Evolutionary conservation across 192 early-diverging fungal genomes (phyloP).

Genomic region (Rhizophagus sp.): DNA sequence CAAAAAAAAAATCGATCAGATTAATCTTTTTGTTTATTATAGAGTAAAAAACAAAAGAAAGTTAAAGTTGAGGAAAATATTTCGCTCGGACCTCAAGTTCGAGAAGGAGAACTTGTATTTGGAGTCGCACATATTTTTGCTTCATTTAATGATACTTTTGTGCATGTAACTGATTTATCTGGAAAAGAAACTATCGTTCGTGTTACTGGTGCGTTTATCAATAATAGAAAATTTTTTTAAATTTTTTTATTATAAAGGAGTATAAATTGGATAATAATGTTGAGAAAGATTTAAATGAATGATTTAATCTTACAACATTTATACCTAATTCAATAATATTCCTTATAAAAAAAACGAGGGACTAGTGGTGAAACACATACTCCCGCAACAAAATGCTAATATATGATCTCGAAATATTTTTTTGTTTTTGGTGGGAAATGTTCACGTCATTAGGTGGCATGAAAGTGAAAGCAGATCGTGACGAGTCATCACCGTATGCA

Average conservation of each 20-base stretch:
- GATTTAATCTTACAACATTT: conserved; percentile 1
- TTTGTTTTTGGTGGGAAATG: conserved; percentile 20
- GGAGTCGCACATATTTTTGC: conserved; percentile 99
- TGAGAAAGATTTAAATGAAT: background rate
- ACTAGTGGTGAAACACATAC: conserved; percentile 70
- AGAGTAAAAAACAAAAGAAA: conserved; percentile 59
- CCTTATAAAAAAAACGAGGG: conserved; percentile 36
- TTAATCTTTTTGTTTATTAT: background rate
- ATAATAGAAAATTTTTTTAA: background rate
- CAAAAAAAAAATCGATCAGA: too few relatives aligned
- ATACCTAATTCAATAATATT: background rate
- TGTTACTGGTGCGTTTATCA: conserved; percentile 83
- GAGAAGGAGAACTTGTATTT: conserved; percentile 97
- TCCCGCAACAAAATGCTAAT: conserved; percentile 39
- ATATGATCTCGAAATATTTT: background rate
- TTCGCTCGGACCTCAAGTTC: conserved; percentile 95
- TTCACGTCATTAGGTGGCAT: conserved; percentile 80
- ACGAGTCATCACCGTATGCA: conserved; percentile 99
- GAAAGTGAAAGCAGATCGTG: conserved; percentile 99
- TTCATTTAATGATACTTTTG: conserved; percentile 99
- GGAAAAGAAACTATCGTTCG: conserved; percentile 99
- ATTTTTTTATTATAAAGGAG: background rate
- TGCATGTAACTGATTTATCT: conserved; percentile 99
- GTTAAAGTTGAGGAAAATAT: conserved; percentile 86
- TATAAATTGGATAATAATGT: conserved; percentile 1